Base-by-base conservation (phyloP, 257 asterid species). In the Solanum arcanum region DNA sequence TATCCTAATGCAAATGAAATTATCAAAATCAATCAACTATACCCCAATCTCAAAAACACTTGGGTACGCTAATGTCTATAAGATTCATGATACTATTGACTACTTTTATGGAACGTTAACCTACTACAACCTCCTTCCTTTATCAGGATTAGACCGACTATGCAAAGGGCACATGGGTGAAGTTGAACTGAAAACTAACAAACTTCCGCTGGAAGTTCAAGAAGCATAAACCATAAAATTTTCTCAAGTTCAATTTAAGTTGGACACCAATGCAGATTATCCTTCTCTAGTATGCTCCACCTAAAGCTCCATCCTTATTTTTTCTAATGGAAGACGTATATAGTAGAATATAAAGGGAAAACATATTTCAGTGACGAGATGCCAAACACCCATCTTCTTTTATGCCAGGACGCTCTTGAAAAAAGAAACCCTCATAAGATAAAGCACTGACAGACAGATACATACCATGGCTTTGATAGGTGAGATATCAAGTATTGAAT, bases 391-490 rank as follows among this genome's bases (percentile, higher is more conserved):
- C 42, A 29, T 29, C 35, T 41, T 29, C 21, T 80, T 25, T 16
- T 9, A 80, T 14, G 84, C 64, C 39, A 78, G 14, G 64, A 78
- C 20, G 44, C n/a, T 29, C 18, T 16, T 29, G 16, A 44, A 47
- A 29, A 47, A 29, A 47, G 35, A 80, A 80, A 62, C 20, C 18
- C 68, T 29, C 44, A 47, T 18, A 46, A 80, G 44, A 29, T 47
- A 47, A 80, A 80, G 42, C 68, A 47, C 33, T 47, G 68, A 49
- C 16, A 3, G 80, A 33, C 27, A 73, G 88, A 91, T 70, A 86
- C 96, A 84, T 95, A 96, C 99, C 99, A 97, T 87, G 98, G 90
- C 92, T 93, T 94, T 74, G 92, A 59, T 89, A 94, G 90, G 86
- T 93, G 88, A 83, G 94, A 91, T 90, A 92, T 92, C 85, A 97